These are phyloP conservation scores for Phytophthora chlamydospora DNA, from an alignment of 352 stramenopile genomes.

Conservation along the genomic window DNA sequence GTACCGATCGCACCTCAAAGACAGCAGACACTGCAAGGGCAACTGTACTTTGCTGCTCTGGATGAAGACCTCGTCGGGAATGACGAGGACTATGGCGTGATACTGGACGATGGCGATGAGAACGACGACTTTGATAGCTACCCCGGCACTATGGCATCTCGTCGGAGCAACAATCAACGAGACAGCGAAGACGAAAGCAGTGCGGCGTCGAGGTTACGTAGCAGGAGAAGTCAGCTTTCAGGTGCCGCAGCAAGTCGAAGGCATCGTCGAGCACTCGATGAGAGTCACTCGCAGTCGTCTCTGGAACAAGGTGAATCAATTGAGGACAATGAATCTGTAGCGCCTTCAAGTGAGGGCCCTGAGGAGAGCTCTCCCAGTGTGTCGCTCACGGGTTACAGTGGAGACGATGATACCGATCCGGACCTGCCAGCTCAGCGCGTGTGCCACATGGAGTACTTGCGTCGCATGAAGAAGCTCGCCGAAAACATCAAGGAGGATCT, in stretches of 20 bases:
- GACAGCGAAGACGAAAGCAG: neutral
- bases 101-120: conserved; percentile 47
- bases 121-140: conserved; percentile 41
- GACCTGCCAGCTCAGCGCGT: conserved; percentile 61
- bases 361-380: conserved; percentile 6
- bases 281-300: conserved; percentile 23
- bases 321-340: conserved; percentile 16
- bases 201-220: neutral
- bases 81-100: conserved; percentile 48
- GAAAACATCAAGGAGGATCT: conserved; percentile 74
- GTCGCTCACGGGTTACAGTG: conserved; percentile 27
- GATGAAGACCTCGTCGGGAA: conserved; percentile 43
- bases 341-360: conserved; percentile 2
- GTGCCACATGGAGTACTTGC: conserved; percentile 74
- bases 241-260: conserved; percentile 5
- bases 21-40: conserved; percentile 17
- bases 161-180: conserved; percentile 12
- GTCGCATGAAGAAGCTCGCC: conserved; percentile 67
- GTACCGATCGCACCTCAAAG: conserved; percentile 3
- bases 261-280: conserved; percentile 39
- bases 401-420: conserved; percentile 38
- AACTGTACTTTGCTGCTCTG: conserved; percentile 29
- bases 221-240: neutral
- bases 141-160: conserved; percentile 12
- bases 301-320: conserved; percentile 9